Evolutionary conservation across 192 early-diverging fungal genomes (phyloP).

Genomic region (Anaeromyces robustus): DNA sequence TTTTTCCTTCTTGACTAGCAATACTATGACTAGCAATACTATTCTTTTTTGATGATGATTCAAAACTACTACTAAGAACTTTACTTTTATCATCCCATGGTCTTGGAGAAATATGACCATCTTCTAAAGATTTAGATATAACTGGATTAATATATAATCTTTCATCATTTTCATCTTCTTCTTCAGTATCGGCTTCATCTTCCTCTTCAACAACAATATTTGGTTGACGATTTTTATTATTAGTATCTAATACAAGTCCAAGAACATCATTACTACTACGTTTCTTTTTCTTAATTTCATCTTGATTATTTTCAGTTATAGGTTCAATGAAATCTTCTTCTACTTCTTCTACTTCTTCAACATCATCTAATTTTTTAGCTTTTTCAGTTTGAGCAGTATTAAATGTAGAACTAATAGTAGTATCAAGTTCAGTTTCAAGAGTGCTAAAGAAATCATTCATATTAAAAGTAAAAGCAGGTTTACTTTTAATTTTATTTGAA

Average conservation of each 20-base stretch:
- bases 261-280: neutral
- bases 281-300: neutral
- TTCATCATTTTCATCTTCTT: neutral
- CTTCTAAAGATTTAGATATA: neutral
- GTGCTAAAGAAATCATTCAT: neutral
- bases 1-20: neutral
- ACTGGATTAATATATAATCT: neutral
- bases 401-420: neutral
- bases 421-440: neutral
- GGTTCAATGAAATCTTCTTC: neutral
- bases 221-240: neutral
- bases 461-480: neutral
- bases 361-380: neutral
- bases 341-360: neutral
- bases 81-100: neutral
- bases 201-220: neutral
- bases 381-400: neutral
- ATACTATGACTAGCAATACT: neutral
- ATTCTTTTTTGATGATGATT: neutral
- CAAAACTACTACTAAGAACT: neutral
- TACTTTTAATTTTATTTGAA: neutral
- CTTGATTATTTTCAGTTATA: neutral
- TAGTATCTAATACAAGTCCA: neutral
- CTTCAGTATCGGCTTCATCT: neutral
- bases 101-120: neutral